A percentile compares a stretch with the other conserved stretches of the same genome.
These are phyloP conservation scores for Fusarium concolor DNA, from an alignment of 2,329 filamentous ascomycete genomes.

Conservation along the genomic window DNA sequence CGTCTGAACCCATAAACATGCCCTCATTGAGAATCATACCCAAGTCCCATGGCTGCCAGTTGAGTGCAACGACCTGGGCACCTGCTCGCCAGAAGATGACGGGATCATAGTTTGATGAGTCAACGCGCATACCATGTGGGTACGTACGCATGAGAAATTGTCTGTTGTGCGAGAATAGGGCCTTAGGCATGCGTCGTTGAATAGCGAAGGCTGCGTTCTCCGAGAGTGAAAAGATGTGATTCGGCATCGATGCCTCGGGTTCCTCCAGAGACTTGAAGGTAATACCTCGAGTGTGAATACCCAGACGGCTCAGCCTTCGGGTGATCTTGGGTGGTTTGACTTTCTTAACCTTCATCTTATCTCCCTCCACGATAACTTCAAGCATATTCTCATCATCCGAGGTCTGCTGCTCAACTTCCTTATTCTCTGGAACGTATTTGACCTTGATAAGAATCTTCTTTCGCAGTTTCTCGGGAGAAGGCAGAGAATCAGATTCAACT, in stretches of 20 bases:
- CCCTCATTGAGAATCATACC: constrained; percentile 96
- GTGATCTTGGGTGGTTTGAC: constrained; percentile 10
- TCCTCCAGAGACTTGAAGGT: constrained; percentile 8
- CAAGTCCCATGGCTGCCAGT: constrained; percentile 94
- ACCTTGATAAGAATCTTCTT: constrained; percentile 88
- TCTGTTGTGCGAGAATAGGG: constrained; percentile 85
- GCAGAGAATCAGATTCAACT: constrained; percentile 61
- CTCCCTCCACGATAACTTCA: not conserved
- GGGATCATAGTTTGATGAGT: constrained; percentile 93
- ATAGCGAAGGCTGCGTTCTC: constrained; percentile 77
- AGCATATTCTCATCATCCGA: constrained; percentile 7
- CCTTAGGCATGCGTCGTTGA: constrained; percentile 71
- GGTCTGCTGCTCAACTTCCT: not conserved
- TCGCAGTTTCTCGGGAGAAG: constrained; percentile 75
- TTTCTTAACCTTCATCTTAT: constrained; percentile 13
- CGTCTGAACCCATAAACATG: constrained; percentile 89
- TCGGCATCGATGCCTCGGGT: constrained; percentile 61
- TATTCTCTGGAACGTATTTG: constrained; percentile 56
- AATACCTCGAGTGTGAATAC: constrained; percentile 12
- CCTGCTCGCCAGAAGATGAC: constrained; percentile 90
- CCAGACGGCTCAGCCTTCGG: constrained; percentile 1
- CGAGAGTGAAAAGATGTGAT: constrained; percentile 86
- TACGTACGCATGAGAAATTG: constrained; percentile 91
- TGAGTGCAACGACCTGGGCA: constrained; percentile 95
- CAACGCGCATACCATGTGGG: constrained; percentile 79